These are phyloP conservation scores for Penstemon newberryi DNA, from an alignment of 257 asterid genomes.

Conservation along the genomic window DNA sequence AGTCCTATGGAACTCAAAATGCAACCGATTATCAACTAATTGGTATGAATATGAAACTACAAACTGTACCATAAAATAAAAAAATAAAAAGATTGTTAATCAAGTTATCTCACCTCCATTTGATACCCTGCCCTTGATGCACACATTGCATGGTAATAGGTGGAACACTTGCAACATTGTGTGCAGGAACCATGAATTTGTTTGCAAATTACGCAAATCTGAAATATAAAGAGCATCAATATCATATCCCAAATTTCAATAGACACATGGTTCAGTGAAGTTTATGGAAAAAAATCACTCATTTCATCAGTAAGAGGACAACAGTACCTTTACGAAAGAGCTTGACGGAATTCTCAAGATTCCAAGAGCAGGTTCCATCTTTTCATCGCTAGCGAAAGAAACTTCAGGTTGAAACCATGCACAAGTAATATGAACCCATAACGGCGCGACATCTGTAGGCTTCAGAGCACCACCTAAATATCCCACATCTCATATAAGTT, in stretches of 20 bases:
- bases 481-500: conserved; percentile 26
- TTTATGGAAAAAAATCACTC: too few species aligned
- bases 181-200: conserved; percentile 99
- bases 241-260: conserved; percentile 10
- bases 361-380: conserved; percentile 98
- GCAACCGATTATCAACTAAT: too few species aligned
- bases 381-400: conserved; percentile 87
- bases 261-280: not conserved
- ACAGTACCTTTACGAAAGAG: conserved; percentile 80
- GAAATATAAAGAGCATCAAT: conserved; percentile 30
- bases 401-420: conserved; percentile 99
- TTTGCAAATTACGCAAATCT: conserved; percentile 98
- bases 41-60: too few species aligned
- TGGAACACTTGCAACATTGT: conserved; percentile 92
- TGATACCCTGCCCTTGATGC: conserved; percentile 97
- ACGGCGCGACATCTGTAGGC: conserved; percentile 81
- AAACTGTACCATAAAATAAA: not conserved
- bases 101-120: conserved; percentile 79
- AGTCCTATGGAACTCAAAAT: too few species aligned
- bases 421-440: conserved; percentile 98
- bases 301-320: conserved; percentile 10
- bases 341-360: conserved; percentile 89
- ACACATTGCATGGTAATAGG: conserved; percentile 93
- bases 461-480: conserved; percentile 90
- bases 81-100: not conserved